Evolutionary conservation across 345 rosid genomes (phyloP), one percentile per base, ranked within the genome.

Genomic region (Bruguiera gymnorhiza): DNA sequence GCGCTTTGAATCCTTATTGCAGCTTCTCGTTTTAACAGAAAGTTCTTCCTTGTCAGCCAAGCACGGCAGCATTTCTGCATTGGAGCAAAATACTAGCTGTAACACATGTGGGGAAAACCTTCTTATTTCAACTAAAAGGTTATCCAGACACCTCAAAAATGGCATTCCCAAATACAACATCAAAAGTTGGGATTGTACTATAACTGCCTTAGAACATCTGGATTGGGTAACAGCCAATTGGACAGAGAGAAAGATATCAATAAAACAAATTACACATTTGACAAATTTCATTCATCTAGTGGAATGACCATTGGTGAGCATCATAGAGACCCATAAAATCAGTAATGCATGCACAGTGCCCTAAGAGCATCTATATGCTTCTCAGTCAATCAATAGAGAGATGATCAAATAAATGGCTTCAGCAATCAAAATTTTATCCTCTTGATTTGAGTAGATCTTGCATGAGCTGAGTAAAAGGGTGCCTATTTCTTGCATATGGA

Each of bases 21-120:
- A 69, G 95, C 88, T 71, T 80, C 79, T 76, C 69, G 81, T 67
- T 61, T 80, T 50, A 81, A 52, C 46, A 82, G 61, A 73, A 79
- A 80, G 21, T 74, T 76, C 76, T 75, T 89, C 70, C 91, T 88
- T 60, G 50, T 81, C 76, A 89, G 62, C 91, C 89, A 83, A 72
- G 88, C 86, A 63, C 87, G 90, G 70, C 74, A 84, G 60, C 68
- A 65, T 76, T 85, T 84, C 93, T 93, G 80, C 58, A 81, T 43
- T 62, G 62, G 46, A 54, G 46, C 58, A 66, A 73, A 71, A 31
- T 56, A 43, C 18, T 39, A 60, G 29, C 52, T 37, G 52, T 62
- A 24, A 34, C 36, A 24, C 48, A n/a, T n/a, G 59, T 9, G 16
- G 48, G 23, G 46, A 29, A 52, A 57, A 67, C 52, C 10, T 63